Percentiles rank a stretch among this genome's conserved stretches.
These are phyloP conservation scores for Suhomyces bokatorum DNA, from an alignment of 1,139 yeast genomes.

Conservation along the genomic window DNA sequence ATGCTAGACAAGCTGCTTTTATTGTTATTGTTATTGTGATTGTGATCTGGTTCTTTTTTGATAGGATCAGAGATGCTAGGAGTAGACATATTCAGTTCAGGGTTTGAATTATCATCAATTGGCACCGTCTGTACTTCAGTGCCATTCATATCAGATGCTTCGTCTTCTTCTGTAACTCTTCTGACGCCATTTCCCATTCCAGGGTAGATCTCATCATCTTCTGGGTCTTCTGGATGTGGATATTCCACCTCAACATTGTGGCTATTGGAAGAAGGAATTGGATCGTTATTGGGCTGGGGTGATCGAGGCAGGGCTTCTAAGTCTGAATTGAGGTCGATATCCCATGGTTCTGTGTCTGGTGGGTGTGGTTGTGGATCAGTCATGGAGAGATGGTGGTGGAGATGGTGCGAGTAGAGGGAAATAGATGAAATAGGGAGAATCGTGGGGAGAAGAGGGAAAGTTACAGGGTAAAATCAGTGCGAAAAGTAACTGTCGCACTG, in stretches of 20 bases:
- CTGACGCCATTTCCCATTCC: constrained; percentile 1
- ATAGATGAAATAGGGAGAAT: too few relatives aligned
- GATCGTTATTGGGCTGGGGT: not conserved
- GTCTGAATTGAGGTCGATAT: constrained; percentile 45
- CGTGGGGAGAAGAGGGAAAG: too few relatives aligned
- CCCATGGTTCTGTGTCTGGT: constrained; percentile 11
- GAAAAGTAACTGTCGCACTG: too few relatives aligned
- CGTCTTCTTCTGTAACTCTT: constrained; percentile 5
- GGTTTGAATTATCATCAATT: too few relatives aligned
- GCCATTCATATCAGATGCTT: constrained; percentile 1
- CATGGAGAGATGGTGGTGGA: not conserved
- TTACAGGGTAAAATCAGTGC: too few relatives aligned
- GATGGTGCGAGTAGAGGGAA: too few relatives aligned
- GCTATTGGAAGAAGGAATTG: not conserved
- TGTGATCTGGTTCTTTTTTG: too few relatives aligned
- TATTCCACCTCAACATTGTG: not conserved
- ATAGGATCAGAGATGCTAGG: too few relatives aligned
- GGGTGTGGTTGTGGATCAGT: not conserved
- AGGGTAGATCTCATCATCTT: not conserved
- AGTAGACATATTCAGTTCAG: too few relatives aligned
- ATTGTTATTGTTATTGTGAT: too few relatives aligned
- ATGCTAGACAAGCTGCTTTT: too few relatives aligned
- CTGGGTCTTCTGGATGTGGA: constrained; percentile 6
- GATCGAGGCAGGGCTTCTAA: constrained; percentile 29
- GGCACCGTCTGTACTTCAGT: too few relatives aligned